Evolutionary conservation across 1,139 yeast species (phyloP).

Genomic region (Geotrichum carabidarum): DNA sequence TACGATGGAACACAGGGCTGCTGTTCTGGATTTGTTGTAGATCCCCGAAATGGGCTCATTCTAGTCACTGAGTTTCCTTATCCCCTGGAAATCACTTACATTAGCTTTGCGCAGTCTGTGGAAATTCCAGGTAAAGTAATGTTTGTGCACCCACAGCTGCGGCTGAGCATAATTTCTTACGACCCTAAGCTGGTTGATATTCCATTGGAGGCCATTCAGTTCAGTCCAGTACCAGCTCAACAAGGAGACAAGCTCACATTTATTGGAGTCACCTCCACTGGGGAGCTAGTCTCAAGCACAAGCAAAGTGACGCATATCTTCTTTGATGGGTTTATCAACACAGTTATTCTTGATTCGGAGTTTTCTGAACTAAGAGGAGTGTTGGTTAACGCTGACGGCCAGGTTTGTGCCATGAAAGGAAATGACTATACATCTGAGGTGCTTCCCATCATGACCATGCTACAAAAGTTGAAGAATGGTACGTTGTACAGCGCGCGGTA

Average conservation of each 20-base stretch:
- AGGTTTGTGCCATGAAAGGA: constrained; percentile 78
- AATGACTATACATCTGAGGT: constrained; percentile 75
- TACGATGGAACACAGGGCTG: constrained; percentile 63
- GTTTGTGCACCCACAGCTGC: constrained; percentile 86
- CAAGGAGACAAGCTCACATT: constrained; percentile 74
- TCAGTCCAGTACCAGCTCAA: constrained; percentile 53
- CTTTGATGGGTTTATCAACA: constrained; percentile 72
- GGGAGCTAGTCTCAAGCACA: constrained; percentile 69
- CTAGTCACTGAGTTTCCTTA: constrained; percentile 76
- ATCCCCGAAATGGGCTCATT: constrained; percentile 73
- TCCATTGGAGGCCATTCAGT: constrained; percentile 57
- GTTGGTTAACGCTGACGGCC: constrained; percentile 71
- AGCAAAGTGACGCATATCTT: constrained; percentile 69
- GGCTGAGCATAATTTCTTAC: constrained; percentile 58
- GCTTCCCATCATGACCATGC: constrained; percentile 56
- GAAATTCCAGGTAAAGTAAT: constrained; percentile 76
- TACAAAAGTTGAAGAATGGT: constrained; percentile 51
- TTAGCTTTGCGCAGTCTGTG: constrained; percentile 81
- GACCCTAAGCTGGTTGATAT: constrained; percentile 70
- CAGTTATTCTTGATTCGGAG: constrained; percentile 40
- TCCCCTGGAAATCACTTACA: constrained; percentile 70
- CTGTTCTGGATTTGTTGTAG: constrained; percentile 71
- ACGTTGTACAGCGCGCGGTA: constrained; percentile 55
- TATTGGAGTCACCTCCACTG: constrained; percentile 73
- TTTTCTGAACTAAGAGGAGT: constrained; percentile 47